Base-by-base conservation (phyloP, 2,329 filamentous ascomycete genomes). In the Pseudogymnoascus sp. region DNA sequence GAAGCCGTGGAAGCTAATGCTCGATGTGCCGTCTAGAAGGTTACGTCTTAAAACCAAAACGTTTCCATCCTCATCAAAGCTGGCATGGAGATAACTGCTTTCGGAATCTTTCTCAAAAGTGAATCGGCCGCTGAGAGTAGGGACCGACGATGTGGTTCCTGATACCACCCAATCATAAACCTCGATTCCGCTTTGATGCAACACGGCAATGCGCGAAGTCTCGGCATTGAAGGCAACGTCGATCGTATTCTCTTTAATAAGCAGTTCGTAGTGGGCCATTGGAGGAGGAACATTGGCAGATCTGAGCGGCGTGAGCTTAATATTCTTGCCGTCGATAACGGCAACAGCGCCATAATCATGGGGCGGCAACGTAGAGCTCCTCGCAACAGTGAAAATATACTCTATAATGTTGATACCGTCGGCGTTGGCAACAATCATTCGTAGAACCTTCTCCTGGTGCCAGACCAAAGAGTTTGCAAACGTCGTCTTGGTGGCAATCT, bases 241-340 rank as follows among this genome's bases (percentile, higher is more conserved):
- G 16, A 90, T 77, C 2, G 86, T 82, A 61, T 88, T 86, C 0
- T 81, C 81, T 12, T 83, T 78, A 28, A 89, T 75, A 11, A 78
- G 70, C 16, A 97, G 70, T 63, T 96, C 90, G 68, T 89, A 89
- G 66, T 93, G 81, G 14, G 91, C 86, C 92, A 98, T 97, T 0
- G 95, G 95, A 28, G 95, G 95, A 24, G 95, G 95, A 2, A 97
- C 82, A 70, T 95, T 96, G 11, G 91, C 89, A 60, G 88, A 82
- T 66, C 90, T 83, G 67, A 99, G 82, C 0, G 95, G 91, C 0
- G 95, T 98, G 53, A 98, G 75, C 72, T 96, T 96, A 64, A 98
- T 76, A 2, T 73, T 84, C 59, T 78, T 83, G 14, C 95, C 95
- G 74, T 98, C 95, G 43, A 97, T 86, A 4, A 96, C 92, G 8